Evolutionary conservation across 768 basidiomycete species (phyloP), one percentile per base, ranked within the genome.

Genomic region (Suillus discolor): DNA sequence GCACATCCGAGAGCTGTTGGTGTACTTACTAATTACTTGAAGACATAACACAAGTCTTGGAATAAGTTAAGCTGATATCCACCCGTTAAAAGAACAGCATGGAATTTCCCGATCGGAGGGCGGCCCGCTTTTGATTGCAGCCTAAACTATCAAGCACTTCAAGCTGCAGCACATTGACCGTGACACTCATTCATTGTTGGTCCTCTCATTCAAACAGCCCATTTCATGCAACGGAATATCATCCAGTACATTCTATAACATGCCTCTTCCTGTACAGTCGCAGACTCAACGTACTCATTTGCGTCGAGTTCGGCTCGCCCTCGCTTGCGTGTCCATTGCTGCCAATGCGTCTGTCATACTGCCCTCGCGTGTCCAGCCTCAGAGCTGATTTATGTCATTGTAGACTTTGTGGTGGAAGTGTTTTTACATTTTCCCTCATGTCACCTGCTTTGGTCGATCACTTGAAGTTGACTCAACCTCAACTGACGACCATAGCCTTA

Each of bases 371-470:
- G 16, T 44, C 41, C n/a, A 8, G n/a, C 13, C 25, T n/a, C 44
- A 23, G 55, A 49, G 23, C 53, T 31, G 34, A 20, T 39, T 31
- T 42, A n/a, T 38, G 23, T 18, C 18, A 34, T 44, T 62, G 38
- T 65, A 93, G 92, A n/a, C 75, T 93, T 67, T 89, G 83, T 68
- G 90, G 90, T 0, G 92, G 91, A n/a, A 90, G 89, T 39, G 84
- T 94, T 66, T 92, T 92, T 79, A 89, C 85, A 55, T 93, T 94
- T 71, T 91, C 93, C 23, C 80, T 94, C 6, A 78, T 93, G 47
- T 87, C 92, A 1, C 88, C 92, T 8, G 79, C 83, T 1, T 73
- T 93, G 65, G 85, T 84, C 5, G 73, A 80, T 23, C 84, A 84
- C 69, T 79, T 87, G 70, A 87, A 87, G 72, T 79, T 94, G 62